phyloP scores from a whole-genome alignment of 2,329 filamentous ascomycete genomes.

The Acrodontium crateriforme region DNA sequence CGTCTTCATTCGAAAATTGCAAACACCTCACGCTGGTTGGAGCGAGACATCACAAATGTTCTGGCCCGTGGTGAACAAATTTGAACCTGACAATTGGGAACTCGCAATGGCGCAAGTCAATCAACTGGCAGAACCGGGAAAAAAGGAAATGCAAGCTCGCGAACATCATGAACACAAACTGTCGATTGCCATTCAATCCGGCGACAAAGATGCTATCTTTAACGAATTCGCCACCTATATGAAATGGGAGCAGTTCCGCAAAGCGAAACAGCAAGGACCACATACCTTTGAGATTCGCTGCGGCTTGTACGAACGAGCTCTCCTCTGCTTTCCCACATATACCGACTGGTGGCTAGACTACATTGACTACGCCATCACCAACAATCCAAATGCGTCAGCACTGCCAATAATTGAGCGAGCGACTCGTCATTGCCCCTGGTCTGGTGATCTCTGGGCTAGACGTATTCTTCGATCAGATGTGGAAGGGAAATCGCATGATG shows the following conservation, averaged over 20 bases:
- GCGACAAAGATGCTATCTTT: conserved; percentile 44
- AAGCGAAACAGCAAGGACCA: conserved; percentile 3
- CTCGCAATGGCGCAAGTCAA: conserved; percentile 57
- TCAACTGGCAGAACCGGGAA: conserved; percentile 47
- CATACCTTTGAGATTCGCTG: conserved; percentile 38
- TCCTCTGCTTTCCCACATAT: conserved; percentile 59
- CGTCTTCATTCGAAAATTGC: conserved; percentile 56
- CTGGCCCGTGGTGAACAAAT: conserved; percentile 59
- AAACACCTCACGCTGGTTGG: conserved; percentile 61
- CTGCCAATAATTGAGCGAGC: conserved; percentile 67
- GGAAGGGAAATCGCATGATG: conserved; percentile 58
- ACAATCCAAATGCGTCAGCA: conserved; percentile 24
- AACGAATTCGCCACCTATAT: conserved; percentile 53
- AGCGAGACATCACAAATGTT: conserved; percentile 61
- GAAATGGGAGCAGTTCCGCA: conserved; percentile 54
- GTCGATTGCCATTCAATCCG: conserved; percentile 41
- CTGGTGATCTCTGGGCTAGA: conserved; percentile 78
- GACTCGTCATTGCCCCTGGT: conserved; percentile 86
- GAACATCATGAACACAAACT: conserved; percentile 50
- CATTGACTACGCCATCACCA: conserved; percentile 51
- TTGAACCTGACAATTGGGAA: conserved; percentile 53
- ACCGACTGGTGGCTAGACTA: conserved; percentile 73
- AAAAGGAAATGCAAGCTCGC: conserved; percentile 48
- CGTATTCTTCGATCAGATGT: conserved; percentile 77
- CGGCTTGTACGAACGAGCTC: conserved; percentile 63